Evolutionary conservation across 345 rosid species (phyloP), one percentile per base, ranked within the genome.

Genomic region (Syzygium oleosum): DNA sequence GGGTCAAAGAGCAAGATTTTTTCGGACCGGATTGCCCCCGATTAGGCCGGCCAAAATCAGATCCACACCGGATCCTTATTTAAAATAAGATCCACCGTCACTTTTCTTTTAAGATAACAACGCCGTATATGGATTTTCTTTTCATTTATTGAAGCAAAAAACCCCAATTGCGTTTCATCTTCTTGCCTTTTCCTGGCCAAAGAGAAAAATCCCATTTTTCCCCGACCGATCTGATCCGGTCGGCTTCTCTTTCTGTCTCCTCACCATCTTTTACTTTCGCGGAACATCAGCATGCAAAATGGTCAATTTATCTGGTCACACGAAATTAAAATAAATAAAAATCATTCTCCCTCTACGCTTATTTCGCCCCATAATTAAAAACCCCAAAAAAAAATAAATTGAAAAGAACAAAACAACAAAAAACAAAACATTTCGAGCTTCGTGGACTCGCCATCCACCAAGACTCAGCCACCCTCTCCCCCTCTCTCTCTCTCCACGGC

Each of bases 351-450:
- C 23, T 31, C 2, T 17, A 34, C 9, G 34, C 78, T 31, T 29
- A 29, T 54, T 65, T 65, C 15, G 1, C 10, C 38, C 19, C 77
- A 63, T 65, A 2, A 65, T 65, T 31, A 14, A 15, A 13, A 14
- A 1, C 46, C 46, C 46, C 46, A 1, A 5, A 52, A 52, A 58
- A 25, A 58, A 58, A 56, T 0, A 10, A 68, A 68, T 16, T 16
- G 6, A 65, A 38, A 65, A 55, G 4, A 65, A 65, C 22, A 0
- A 16, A 15, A 7, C 2, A 31, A 54, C 21, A 9, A 22, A 0
- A 4, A 8, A 68, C 0, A 9, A 8, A 19, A 17, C 19, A 19
- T 0, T 34, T 31, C 0, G 49, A 38, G 80, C 8, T 38, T 10
- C 27, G 80, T 73, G 80, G 49, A 38, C 80, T 73, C 49, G 21